Conservation (phyloP, 768 basidiomycete species). For the Cantharellus cinnabarinus region DNA sequence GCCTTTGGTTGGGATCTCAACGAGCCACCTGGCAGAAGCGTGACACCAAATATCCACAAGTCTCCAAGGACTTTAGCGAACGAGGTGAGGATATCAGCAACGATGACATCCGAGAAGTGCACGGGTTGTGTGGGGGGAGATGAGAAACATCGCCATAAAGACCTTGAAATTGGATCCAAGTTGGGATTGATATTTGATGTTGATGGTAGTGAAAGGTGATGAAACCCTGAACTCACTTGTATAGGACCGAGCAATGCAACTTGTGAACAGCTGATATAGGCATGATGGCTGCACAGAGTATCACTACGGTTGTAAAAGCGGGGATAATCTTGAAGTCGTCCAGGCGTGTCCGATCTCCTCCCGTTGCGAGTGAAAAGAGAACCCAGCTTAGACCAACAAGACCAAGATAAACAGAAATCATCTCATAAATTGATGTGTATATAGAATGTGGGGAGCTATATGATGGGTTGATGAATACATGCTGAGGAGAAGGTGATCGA, state of each 20-base stretch:
- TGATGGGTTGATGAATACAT: slow-evolving; percentile 9
- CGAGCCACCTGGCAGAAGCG: slow-evolving; percentile 72
- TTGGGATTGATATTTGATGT: not conserved
- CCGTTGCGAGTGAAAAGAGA: slow-evolving; percentile 39
- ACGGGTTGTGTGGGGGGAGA: slow-evolving; percentile 39
- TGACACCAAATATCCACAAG: slow-evolving; percentile 69
- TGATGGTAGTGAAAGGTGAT: not conserved
- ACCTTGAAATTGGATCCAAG: slow-evolving; percentile 22
- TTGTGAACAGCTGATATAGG: slow-evolving; percentile 51
- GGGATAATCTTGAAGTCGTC: slow-evolving; percentile 65
- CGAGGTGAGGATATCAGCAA: slow-evolving; percentile 91
- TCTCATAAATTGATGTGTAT: slow-evolving; percentile 43
- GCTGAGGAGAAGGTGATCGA: not conserved
- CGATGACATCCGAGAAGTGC: slow-evolving; percentile 78
- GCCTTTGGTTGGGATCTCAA: slow-evolving; percentile 41
- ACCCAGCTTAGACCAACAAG: slow-evolving; percentile 53
- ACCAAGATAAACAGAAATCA: slow-evolving; percentile 37
- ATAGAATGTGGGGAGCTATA: slow-evolving; percentile 24
- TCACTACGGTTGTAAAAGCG: slow-evolving; percentile 37
- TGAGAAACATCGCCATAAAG: slow-evolving; percentile 53
- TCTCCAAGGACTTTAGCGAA: slow-evolving; percentile 95
- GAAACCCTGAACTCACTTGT: slow-evolving; percentile 35
- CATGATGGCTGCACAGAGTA: slow-evolving; percentile 36
- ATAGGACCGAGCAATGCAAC: slow-evolving; percentile 54
- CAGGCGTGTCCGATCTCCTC: slow-evolving; percentile 35